These are phyloP conservation scores for Puya raimondii DNA, from an alignment of 176 grass and related monocot genomes.

Conservation along the genomic window DNA sequence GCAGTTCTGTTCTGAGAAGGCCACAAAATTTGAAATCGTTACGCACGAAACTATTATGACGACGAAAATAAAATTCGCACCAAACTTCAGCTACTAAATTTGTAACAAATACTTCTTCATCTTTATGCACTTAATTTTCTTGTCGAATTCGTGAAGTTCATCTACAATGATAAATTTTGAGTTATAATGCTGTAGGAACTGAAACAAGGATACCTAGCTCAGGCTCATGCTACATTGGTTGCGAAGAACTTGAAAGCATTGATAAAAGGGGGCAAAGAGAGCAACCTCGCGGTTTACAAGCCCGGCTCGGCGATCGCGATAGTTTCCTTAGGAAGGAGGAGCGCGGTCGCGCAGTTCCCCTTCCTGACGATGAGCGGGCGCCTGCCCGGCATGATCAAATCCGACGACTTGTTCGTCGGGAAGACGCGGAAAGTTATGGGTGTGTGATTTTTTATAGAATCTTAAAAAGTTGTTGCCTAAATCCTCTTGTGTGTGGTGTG, in stretches of 20 bases:
- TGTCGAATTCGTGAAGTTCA: no score
- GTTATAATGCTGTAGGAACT: no score
- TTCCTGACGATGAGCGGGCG: constrained; percentile 4
- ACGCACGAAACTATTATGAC: no score
- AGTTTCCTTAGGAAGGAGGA: constrained; percentile 17
- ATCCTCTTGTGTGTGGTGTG: no score
- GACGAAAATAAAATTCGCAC: no score
- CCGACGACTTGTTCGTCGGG: constrained; percentile 16
- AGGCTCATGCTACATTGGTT: background rate
- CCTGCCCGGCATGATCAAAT: constrained; percentile 16
- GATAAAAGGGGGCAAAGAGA: constrained; percentile 13
- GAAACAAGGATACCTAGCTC: constrained; percentile 3
- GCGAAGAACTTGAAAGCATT: constrained; percentile 19
- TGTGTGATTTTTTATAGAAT: background rate
- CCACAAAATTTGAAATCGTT: no score
- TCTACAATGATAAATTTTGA: no score
- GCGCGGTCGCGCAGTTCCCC: constrained; percentile 1
- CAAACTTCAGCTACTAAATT: no score
- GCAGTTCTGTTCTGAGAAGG: no score
- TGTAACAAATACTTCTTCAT: no score
- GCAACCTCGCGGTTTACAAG: background rate
- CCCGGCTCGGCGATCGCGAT: background rate
- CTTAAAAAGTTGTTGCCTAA: no score
- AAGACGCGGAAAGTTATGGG: constrained; percentile 14
- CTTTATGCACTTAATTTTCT: no score